Evolutionary conservation across 352 stramenopile genomes (phyloP).

Genomic region (Globisporangium solare): DNA sequence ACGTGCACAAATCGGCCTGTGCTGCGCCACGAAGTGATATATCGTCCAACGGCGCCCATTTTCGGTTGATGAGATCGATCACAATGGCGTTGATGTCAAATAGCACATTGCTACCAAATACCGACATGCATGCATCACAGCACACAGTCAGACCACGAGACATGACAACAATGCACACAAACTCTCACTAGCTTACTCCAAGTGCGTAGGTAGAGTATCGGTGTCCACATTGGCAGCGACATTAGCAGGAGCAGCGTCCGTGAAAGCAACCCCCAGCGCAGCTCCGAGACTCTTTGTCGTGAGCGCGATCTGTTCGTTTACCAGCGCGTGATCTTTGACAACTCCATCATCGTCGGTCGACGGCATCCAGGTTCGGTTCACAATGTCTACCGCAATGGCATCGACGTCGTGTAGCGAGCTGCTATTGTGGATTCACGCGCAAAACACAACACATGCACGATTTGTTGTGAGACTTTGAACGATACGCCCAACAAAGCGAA

Average conservation of each 20-base stretch:
- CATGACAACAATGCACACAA: neutral
- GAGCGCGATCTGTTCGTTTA: slow-evolving; percentile 6
- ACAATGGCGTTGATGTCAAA: neutral
- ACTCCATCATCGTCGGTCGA: too few relatives aligned
- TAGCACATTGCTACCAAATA: neutral
- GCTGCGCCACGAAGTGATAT: slow-evolving; percentile 10
- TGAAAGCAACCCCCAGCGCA: slow-evolving; percentile 18
- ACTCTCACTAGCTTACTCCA: neutral
- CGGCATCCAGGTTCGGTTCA: too few relatives aligned
- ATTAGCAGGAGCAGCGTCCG: slow-evolving; percentile 22
- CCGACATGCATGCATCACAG: neutral
- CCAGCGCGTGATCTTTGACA: slow-evolving; percentile 10
- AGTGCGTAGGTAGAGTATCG: neutral
- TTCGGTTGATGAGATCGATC: neutral
- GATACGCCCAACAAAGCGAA: too few relatives aligned
- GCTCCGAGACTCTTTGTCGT: neutral
- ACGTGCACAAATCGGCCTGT: neutral
- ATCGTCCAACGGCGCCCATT: neutral
- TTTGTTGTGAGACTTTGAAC: too few relatives aligned
- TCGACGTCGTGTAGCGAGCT: too few relatives aligned
- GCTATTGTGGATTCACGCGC: too few relatives aligned
- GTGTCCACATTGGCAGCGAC: slow-evolving; percentile 10
- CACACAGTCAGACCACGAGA: neutral
- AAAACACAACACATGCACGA: too few relatives aligned
- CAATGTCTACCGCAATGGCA: too few relatives aligned